Evolutionary conservation across 352 stramenopile species (phyloP).

Genomic region (Phytophthora melonis): DNA sequence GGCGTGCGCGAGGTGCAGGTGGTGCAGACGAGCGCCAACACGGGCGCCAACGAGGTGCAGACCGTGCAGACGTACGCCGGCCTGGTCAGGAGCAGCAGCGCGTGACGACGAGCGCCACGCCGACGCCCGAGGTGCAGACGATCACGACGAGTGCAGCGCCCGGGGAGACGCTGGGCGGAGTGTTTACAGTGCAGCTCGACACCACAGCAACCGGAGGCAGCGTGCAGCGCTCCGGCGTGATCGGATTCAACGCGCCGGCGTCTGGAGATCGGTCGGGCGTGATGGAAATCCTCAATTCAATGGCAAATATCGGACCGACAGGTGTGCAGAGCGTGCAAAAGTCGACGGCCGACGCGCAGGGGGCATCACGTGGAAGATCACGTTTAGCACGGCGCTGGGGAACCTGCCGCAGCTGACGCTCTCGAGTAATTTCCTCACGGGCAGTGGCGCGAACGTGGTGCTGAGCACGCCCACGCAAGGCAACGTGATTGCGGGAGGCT

Average conservation of each 20-base stretch:
- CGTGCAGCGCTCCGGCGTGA: constrained; percentile 92
- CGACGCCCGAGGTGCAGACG: constrained; percentile 74
- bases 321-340: constrained; percentile 72
- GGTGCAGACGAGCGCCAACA: constrained; percentile 81
- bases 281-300: constrained; percentile 79
- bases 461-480: constrained; percentile 66
- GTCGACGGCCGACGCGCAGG: constrained; percentile 75
- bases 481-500: constrained; percentile 81
- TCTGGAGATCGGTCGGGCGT: constrained; percentile 62
- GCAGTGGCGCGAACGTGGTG: constrained; percentile 73
- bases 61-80: constrained; percentile 87
- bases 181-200: constrained; percentile 94
- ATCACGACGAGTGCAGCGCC: constrained; percentile 89
- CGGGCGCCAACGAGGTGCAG: constrained; percentile 95
- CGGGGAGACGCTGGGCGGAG: constrained; percentile 84
- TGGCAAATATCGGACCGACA: constrained; percentile 74
- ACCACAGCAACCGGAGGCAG: constrained; percentile 87
- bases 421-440: constrained; percentile 73
- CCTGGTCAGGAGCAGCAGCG: constrained; percentile 92
- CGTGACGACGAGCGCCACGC: constrained; percentile 79
- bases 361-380: constrained; percentile 94
- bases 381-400: constrained; percentile 76
- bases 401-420: constrained; percentile 71
- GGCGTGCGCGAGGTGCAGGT: constrained; percentile 91
- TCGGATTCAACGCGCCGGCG: constrained; percentile 82